These are phyloP conservation scores for Epichloe sylvatica DNA, from an alignment of 2,329 filamentous ascomycete genomes.

Conservation along the genomic window DNA sequence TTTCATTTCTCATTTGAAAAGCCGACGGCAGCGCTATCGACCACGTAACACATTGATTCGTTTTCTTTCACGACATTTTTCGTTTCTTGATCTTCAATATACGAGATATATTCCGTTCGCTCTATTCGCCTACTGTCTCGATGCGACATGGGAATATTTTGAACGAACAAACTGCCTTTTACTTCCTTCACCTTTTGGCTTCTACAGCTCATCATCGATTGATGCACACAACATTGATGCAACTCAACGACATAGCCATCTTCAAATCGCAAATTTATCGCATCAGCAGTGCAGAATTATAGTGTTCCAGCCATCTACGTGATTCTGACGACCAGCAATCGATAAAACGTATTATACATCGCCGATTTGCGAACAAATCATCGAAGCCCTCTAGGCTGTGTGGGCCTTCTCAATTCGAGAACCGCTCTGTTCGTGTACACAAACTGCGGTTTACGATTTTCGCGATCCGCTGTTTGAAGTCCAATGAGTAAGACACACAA, in stretches of 20 bases:
- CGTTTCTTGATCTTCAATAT: not conserved
- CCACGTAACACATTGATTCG: not conserved
- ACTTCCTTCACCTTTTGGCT: not conserved
- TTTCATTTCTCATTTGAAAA: not conserved
- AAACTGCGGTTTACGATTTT: not conserved
- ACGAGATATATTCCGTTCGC: not conserved
- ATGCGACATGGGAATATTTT: conserved; percentile 1
- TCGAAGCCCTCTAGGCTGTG: not conserved
- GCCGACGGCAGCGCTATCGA: not conserved
- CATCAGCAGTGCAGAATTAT: conserved; percentile 2
- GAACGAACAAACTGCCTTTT: not conserved
- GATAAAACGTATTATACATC: not conserved
- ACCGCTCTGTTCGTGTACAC: not conserved
- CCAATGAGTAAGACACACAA: conserved; percentile 44
- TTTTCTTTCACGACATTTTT: not conserved
- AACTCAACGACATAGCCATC: not conserved
- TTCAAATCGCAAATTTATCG: not conserved
- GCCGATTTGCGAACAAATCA: conserved; percentile 8
- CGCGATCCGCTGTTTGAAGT: not conserved
- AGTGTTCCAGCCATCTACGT: not conserved
- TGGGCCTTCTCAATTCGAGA: not conserved
- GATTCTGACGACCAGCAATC: not conserved
- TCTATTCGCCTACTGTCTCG: not conserved
- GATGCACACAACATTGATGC: conserved; percentile 6
- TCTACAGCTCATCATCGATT: not conserved